Conservation (phyloP, 2,329 filamentous ascomycete genomes). For the Penicillium sp. region DNA sequence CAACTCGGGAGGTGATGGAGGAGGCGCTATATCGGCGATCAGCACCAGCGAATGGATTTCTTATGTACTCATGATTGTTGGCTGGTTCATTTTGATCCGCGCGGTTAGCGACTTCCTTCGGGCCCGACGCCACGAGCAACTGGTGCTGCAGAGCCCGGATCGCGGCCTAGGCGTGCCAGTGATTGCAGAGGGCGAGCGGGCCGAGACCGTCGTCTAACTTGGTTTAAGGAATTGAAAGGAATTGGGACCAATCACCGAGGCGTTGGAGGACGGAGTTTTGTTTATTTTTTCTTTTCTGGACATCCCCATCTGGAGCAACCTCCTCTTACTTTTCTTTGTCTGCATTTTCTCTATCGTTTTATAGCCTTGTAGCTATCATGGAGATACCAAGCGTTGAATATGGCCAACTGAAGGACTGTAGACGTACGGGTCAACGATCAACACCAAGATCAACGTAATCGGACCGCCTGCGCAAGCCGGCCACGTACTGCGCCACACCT, state of each 20-base stretch:
- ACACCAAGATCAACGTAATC: conserved; percentile 6
- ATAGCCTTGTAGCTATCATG: conserved; percentile 20
- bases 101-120: conserved; percentile 88
- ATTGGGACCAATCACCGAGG: conserved; percentile 10
- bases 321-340: conserved; percentile 11
- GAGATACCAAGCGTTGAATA: conserved; percentile 28
- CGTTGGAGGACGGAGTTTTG: conserved; percentile 16
- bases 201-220: conserved; percentile 70
- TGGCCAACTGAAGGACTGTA: background rate
- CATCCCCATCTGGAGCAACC: conserved; percentile 18
- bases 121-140: conserved; percentile 84
- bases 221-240: conserved; percentile 15
- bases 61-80: conserved; percentile 92
- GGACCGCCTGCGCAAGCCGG: conserved; percentile 13
- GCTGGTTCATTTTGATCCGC: conserved; percentile 96
- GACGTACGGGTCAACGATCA: conserved; percentile 3
- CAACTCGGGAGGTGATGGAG: conserved; percentile 30
- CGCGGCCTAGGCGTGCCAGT: conserved; percentile 80
- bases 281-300: conserved; percentile 13
- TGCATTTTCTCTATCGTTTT: background rate
- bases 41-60: conserved; percentile 82
- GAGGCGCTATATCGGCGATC: conserved; percentile 56
- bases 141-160: conserved; percentile 90
- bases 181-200: conserved; percentile 78
- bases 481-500: conserved; percentile 25